phyloP scores from a whole-genome alignment of 1,284 basidiomycete species.

The Ceratobasidium sp. region DNA sequence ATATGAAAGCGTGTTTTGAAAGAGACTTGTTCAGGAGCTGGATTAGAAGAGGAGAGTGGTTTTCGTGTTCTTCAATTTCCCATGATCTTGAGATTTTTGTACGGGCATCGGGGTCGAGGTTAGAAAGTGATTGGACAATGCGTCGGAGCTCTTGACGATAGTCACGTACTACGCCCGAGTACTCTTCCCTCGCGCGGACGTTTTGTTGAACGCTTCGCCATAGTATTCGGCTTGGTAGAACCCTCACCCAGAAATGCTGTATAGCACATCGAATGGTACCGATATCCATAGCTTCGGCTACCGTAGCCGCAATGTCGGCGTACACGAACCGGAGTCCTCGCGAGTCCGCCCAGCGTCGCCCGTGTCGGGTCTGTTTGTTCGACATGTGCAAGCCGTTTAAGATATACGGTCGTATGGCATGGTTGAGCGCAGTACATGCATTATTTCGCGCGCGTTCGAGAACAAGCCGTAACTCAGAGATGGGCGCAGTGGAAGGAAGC shows the following conservation, averaged over 20 bases:
- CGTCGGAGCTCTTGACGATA: slow-evolving; percentile 22
- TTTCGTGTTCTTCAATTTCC: slow-evolving; percentile 20
- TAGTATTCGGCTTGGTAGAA: slow-evolving; percentile 9
- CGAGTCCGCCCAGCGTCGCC: slow-evolving; percentile 39
- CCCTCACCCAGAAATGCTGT: slow-evolving; percentile 11
- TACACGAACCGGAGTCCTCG: slow-evolving; percentile 39
- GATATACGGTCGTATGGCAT: slow-evolving; percentile 22
- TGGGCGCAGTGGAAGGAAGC: slow-evolving; percentile 3
- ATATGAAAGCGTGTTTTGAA: slow-evolving; percentile 33
- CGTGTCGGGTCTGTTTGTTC: not conserved
- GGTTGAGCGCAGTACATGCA: slow-evolving; percentile 26
- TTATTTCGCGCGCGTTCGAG: slow-evolving; percentile 36
- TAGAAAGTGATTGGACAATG: slow-evolving; percentile 8
- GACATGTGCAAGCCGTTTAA: slow-evolving; percentile 10
- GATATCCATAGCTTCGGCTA: slow-evolving; percentile 37
- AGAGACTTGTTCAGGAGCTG: slow-evolving; percentile 36
- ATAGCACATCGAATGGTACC: slow-evolving; percentile 27
- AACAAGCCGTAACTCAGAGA: not conserved
- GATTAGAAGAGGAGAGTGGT: slow-evolving; percentile 1
- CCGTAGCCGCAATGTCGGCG: slow-evolving; percentile 17
- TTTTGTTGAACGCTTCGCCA: not conserved
- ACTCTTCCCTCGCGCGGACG: slow-evolving; percentile 36
- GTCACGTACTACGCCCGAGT: slow-evolving; percentile 11
- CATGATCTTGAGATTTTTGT: slow-evolving; percentile 16
- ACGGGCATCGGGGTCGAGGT: slow-evolving; percentile 20